Evolutionary conservation across 1,139 yeast species (phyloP).

Genomic region (Geotrichum candidum): DNA sequence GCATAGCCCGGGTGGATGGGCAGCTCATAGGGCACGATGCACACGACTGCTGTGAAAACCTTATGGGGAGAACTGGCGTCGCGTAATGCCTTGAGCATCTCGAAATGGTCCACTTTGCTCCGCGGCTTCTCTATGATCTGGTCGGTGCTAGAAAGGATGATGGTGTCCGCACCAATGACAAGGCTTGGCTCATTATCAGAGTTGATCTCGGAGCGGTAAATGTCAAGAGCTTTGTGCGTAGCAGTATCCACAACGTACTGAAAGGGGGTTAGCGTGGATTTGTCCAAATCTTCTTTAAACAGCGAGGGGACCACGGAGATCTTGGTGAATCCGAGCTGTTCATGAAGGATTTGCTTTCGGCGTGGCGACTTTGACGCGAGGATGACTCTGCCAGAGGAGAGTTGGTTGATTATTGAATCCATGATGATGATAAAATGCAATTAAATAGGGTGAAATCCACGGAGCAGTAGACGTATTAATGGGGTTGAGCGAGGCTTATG

Average conservation of each 20-base stretch:
- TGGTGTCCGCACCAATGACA: conserved; percentile 77
- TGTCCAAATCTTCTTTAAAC: conserved; percentile 70
- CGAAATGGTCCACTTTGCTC: conserved; percentile 45
- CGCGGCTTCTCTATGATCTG: conserved; percentile 72
- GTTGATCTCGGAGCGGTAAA: conserved; percentile 42
- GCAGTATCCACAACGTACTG: conserved; percentile 73
- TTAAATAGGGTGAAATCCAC: neutral
- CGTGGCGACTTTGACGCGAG: conserved; percentile 86
- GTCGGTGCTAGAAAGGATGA: conserved; percentile 54
- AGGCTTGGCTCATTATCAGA: conserved; percentile 40
- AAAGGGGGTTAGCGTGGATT: conserved; percentile 42
- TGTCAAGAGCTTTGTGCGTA: conserved; percentile 54
- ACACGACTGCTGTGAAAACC: conserved; percentile 65
- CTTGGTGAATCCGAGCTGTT: conserved; percentile 55
- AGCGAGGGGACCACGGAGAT: conserved; percentile 48
- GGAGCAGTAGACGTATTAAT: neutral
- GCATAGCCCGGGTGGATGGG: conserved; percentile 40
- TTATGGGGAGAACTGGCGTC: conserved; percentile 42
- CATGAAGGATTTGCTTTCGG: conserved; percentile 55
- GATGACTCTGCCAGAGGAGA: conserved; percentile 38
- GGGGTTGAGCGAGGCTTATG: neutral
- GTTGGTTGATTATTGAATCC: conserved; percentile 12
- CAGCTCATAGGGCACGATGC: conserved; percentile 42
- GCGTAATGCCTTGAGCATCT: conserved; percentile 42
- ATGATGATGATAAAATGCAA: neutral